phyloP scores from a whole-genome alignment of 1,139 yeast species.

The Scheffersomyces illinoinensis region DNA sequence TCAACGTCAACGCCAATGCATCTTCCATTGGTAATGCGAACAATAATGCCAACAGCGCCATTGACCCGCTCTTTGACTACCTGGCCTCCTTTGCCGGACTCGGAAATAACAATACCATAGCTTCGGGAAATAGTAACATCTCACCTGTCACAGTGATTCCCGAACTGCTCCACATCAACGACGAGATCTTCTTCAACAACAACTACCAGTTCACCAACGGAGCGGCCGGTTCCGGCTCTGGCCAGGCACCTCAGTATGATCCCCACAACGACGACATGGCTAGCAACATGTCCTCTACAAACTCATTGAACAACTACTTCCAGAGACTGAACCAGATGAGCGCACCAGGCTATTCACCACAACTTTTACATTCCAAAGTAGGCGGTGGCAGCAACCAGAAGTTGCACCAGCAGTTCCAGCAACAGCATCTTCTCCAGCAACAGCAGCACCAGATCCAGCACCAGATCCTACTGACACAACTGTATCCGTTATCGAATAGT shows the following conservation, averaged over 20 bases:
- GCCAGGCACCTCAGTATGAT: background rate
- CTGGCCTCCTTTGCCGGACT: background rate
- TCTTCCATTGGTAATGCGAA: background rate
- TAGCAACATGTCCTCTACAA: background rate
- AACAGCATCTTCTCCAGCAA: background rate
- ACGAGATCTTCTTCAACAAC: constrained; percentile 8
- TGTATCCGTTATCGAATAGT: background rate
- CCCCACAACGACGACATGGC: background rate
- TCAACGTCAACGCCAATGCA: background rate
- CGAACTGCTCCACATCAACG: constrained; percentile 6
- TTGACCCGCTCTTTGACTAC: background rate
- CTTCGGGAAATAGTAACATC: background rate
- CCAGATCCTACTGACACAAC: background rate
- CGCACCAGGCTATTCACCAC: background rate
- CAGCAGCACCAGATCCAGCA: background rate
- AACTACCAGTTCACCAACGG: constrained; percentile 5
- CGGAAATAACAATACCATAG: background rate
- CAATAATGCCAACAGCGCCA: background rate
- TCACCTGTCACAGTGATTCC: background rate
- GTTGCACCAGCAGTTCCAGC: background rate
- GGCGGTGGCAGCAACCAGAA: background rate
- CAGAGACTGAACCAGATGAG: background rate
- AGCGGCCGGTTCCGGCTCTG: background rate
- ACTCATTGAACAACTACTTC: background rate
- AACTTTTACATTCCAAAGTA: background rate